Evolutionary conservation across 371 early-diverging fungal genomes (phyloP).

Genomic region (Syncephalastrum racemosum): DNA sequence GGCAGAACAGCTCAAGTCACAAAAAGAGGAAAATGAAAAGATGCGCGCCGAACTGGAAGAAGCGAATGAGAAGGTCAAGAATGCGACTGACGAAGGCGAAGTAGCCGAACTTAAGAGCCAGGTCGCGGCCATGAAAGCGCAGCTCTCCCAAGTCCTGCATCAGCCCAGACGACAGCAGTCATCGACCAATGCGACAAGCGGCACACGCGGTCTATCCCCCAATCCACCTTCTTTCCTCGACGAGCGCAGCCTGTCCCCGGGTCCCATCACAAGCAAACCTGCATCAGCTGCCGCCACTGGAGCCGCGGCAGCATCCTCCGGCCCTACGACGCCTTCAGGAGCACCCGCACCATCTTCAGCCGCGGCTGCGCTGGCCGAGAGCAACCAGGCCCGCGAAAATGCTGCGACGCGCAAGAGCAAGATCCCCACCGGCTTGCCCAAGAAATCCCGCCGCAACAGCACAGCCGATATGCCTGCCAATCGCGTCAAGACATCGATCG

Average conservation of each 20-base stretch:
- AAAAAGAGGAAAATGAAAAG: slow-evolving; percentile 67
- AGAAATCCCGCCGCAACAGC: slow-evolving; percentile 43
- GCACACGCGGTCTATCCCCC: slow-evolving; percentile 25
- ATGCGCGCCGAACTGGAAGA: slow-evolving; percentile 51
- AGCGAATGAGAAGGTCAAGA: slow-evolving; percentile 33
- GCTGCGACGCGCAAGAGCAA: too few relatives aligned
- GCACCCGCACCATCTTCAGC: too few relatives aligned
- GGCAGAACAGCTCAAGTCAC: slow-evolving; percentile 56
- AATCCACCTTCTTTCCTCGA: slow-evolving; percentile 13
- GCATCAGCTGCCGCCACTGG: too few relatives aligned
- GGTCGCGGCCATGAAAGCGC: slow-evolving; percentile 47
- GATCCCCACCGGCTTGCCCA: neutral
- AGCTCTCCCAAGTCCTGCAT: slow-evolving; percentile 43
- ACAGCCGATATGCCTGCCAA: slow-evolving; percentile 35
- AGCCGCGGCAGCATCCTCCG: too few relatives aligned
- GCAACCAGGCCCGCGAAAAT: slow-evolving; percentile 2
- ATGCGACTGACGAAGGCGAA: slow-evolving; percentile 40
- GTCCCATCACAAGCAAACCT: slow-evolving; percentile 11
- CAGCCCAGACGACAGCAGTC: slow-evolving; percentile 39
- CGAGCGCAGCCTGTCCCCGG: slow-evolving; percentile 36
- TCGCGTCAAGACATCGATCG: slow-evolving; percentile 39
- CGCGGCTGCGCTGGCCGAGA: too few relatives aligned
- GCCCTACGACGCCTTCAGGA: too few relatives aligned
- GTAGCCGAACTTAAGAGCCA: slow-evolving; percentile 49
- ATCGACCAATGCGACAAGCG: slow-evolving; percentile 4